Base-by-base conservation (phyloP, 2,329 filamentous ascomycete species). In the Monosporascus sp. region DNA sequence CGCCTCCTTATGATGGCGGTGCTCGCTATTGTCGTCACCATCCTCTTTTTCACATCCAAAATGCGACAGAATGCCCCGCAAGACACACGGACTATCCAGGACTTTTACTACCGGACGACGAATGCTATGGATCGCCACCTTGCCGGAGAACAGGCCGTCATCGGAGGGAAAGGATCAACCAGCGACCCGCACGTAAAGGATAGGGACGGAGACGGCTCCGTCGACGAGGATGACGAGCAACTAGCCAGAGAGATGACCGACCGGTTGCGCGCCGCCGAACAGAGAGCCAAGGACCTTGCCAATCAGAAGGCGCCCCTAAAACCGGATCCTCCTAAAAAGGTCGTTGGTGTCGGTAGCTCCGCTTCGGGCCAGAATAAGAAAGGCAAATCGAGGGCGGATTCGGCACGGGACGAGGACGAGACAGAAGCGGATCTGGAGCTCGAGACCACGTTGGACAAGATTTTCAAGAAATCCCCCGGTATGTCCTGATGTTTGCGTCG, bases 391-490 rank as follows among this genome's bases (percentile, higher is more conserved):
- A 68, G 71, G 55, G 68, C 69, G 26, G 77, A 81, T 55, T 77
- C 74, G 73, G 62, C 81, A 77, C 65, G 79, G 74, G 68, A 74
- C 74, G 71, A 75, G 68, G 58, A 68, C 16, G 67, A 56, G 2
- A 68, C 71, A 53, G 66, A 70, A 40, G 60, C 62, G 31, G 65
- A 86, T 51, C 78, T 82, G 52, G 79, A 85, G 52, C 83, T 88
- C 2, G 85, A 91, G 68, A 72, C 74, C 19, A 89, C 91, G 69
- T 72, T 97, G 58, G 87, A 91, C 64, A 70, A 72, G 7, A 96
- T 97, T 48, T 71, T 97, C 59, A 94, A 92, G 74, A 87, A 85
- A 66, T 85, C 89, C 3, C 91, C 93, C 17, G 86, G 91, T 95
- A 82, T 61, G 82, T 74, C 47, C 31, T 11, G 9, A 35, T 37